These are phyloP conservation scores for Artomyces pyxidatus DNA, from an alignment of 768 basidiomycete genomes.

Conservation along the genomic window DNA sequence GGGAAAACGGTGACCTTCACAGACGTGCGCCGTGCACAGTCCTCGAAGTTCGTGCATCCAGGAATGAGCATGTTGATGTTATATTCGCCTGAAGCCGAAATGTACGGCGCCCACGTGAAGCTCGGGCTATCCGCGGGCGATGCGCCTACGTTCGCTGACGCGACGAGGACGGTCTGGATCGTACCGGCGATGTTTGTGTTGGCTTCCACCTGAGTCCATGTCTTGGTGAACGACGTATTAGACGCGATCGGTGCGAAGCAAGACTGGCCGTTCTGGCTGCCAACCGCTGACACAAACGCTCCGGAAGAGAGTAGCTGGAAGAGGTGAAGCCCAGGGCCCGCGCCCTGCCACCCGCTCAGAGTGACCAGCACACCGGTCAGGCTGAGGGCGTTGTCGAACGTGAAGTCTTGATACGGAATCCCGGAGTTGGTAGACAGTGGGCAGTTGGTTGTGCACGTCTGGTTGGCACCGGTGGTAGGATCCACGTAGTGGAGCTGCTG, in stretches of 20 bases:
- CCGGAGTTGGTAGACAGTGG: conserved; percentile 72
- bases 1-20: conserved; percentile 82
- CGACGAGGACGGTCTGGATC: conserved; percentile 61
- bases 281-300: conserved; percentile 74
- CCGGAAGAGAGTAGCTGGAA: conserved; percentile 91
- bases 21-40: conserved; percentile 73
- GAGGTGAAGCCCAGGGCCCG: conserved; percentile 76
- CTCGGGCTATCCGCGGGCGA: conserved; percentile 55
- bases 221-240: conserved; percentile 55
- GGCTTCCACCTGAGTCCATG: conserved; percentile 58
- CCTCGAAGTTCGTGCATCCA: conserved; percentile 73
- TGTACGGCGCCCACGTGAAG: conserved; percentile 86
- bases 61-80: conserved; percentile 79
- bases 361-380: conserved; percentile 89
- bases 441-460: conserved; percentile 71
- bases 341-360: conserved; percentile 67
- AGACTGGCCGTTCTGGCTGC: conserved; percentile 49
- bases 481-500: conserved; percentile 74
- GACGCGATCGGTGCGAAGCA: conserved; percentile 78
- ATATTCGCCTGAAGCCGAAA: conserved; percentile 85
- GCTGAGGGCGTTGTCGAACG: conserved; percentile 52
- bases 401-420: conserved; percentile 87
- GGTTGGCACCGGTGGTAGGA: conserved; percentile 62
- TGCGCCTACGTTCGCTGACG: conserved; percentile 59
- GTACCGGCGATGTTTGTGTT: conserved; percentile 78